A percentile compares a stretch with the other conserved stretches of the same genome.
Evolutionary conservation across 208 protist genomes (phyloP).

Genomic region (Acanthamoeba culbertsoni): DNA sequence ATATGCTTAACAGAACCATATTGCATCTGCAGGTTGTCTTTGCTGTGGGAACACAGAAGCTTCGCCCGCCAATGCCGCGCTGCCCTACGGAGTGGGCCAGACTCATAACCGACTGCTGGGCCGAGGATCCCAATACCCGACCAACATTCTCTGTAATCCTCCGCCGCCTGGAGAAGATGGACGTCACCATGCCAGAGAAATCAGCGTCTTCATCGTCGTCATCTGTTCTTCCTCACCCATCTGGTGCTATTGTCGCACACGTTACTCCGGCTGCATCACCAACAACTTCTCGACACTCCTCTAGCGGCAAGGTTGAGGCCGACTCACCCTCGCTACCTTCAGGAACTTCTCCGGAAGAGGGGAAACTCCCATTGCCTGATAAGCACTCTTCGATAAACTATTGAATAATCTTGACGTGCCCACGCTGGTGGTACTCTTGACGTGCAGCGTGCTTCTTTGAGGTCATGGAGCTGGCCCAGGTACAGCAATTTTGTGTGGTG

Average conservation of each 20-base stretch:
- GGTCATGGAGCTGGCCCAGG: no score
- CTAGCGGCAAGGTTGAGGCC: not conserved
- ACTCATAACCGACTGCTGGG: not conserved
- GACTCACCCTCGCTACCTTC: not conserved
- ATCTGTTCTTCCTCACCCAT: not conserved
- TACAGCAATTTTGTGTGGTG: no score
- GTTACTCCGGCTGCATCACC: not conserved
- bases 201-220: not conserved
- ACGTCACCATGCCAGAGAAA: not conserved
- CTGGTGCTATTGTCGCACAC: not conserved
- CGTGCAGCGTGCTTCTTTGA: no score
- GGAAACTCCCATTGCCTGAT: no score
- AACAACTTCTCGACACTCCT: not conserved
- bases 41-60: conserved; percentile 30
- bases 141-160: not conserved
- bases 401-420: not conserved
- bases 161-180: not conserved
- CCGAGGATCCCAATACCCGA: not conserved
- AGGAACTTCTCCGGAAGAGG: not conserved
- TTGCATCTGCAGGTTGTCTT: not conserved
- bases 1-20: not conserved
- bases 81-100: not conserved
- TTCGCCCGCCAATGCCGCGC: not conserved
- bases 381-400: not conserved
- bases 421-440: no score